Conservation (phyloP, 495 filamentous ascomycete genomes). For the Glonium stellatum region DNA sequence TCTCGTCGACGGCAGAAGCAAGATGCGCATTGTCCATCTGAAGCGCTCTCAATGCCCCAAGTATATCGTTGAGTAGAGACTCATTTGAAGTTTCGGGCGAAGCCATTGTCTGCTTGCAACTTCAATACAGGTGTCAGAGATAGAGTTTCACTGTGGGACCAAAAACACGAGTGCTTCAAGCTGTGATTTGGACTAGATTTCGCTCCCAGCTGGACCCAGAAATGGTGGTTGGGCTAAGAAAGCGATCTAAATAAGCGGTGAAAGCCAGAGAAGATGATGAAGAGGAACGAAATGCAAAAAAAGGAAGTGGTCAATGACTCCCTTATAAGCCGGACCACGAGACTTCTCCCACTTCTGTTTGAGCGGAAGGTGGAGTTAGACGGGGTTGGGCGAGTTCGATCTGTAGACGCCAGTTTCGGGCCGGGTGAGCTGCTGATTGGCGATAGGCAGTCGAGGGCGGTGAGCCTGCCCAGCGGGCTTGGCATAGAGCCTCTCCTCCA, state of each 20-base stretch:
- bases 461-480: neutral
- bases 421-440: neutral
- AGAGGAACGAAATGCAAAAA: neutral
- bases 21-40: conserved; percentile 53
- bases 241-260: too few species aligned
- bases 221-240: neutral
- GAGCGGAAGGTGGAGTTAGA: too few species aligned
- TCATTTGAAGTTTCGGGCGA: conserved; percentile 18
- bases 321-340: neutral
- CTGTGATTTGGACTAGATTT: neutral
- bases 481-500: neutral
- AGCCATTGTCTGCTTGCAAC: conserved; percentile 15
- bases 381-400: neutral
- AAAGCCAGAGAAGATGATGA: neutral
- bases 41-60: conserved; percentile 46
- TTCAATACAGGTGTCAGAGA: conserved; percentile 5
- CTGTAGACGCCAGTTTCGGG: neutral
- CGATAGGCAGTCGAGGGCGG: neutral
- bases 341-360: neutral
- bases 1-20: conserved; percentile 54
- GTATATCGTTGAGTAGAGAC: conserved; percentile 45
- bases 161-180: conserved; percentile 2
- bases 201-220: conserved; percentile 6
- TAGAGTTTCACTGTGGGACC: conserved; percentile 8
- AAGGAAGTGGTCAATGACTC: neutral